Conservation (phyloP, 768 basidiomycete genomes). For the Mycena haematopus region DNA sequence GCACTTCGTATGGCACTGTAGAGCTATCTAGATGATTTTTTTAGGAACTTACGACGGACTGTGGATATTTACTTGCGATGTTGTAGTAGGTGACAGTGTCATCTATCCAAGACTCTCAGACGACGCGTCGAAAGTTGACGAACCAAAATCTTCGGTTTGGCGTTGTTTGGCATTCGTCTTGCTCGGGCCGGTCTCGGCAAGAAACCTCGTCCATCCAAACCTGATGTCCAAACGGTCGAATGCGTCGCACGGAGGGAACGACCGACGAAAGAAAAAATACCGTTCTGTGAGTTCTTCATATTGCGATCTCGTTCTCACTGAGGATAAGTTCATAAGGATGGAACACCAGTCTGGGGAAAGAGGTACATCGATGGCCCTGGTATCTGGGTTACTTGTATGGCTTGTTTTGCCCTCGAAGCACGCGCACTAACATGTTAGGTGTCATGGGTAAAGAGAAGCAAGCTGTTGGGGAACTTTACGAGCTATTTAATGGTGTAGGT, state of each 20-base stretch:
- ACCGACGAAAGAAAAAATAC: conserved; percentile 31
- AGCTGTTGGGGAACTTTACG: conserved; percentile 76
- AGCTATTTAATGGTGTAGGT: conserved; percentile 78
- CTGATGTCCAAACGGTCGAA: conserved; percentile 25
- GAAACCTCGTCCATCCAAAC: conserved; percentile 19
- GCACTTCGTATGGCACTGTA: conserved; percentile 19
- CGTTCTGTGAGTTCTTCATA: conserved; percentile 12
- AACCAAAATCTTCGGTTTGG: too few species aligned
- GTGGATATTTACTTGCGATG: too few species aligned
- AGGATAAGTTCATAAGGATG: conserved; percentile 19
- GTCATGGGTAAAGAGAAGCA: conserved; percentile 85
- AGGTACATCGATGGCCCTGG: conserved; percentile 79
- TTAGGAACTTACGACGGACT: too few species aligned
- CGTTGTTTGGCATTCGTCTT: too few species aligned
- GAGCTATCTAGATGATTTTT: neutral
- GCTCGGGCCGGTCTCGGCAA: too few species aligned
- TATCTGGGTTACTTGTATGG: conserved; percentile 80
- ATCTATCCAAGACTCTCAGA: too few species aligned
- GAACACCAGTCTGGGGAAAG: conserved; percentile 55
- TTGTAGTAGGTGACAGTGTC: too few species aligned
- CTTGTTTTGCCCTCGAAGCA: too few species aligned
- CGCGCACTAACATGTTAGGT: conserved; percentile 38
- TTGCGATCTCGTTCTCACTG: neutral
- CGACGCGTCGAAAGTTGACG: too few species aligned
- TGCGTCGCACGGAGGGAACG: conserved; percentile 25